Conservation (phyloP, 1,284 basidiomycete species). For the Flammula alnicola region DNA sequence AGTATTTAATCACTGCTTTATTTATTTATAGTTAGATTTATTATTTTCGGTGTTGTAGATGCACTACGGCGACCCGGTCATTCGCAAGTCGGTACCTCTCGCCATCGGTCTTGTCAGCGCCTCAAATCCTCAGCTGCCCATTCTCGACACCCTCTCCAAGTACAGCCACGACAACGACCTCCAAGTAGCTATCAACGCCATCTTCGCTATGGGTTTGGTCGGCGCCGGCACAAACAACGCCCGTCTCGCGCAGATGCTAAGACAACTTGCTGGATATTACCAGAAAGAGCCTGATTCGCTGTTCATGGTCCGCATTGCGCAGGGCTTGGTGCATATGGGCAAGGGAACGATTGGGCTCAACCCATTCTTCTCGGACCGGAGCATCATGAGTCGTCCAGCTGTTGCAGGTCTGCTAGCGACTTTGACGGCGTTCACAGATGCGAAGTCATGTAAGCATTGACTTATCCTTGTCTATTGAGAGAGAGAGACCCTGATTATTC, state of each 20-base stretch:
- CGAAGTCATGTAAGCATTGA: constrained; percentile 80
- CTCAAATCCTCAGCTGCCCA: constrained; percentile 94
- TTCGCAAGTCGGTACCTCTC: constrained; percentile 94
- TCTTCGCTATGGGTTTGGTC: constrained; percentile 98
- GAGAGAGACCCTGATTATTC: constrained; percentile 11
- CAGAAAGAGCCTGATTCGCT: constrained; percentile 97
- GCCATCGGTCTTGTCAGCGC: constrained; percentile 94
- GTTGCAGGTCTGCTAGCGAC: constrained; percentile 92
- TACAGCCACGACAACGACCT: constrained; percentile 99
- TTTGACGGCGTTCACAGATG: constrained; percentile 91
- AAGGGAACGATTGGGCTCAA: constrained; percentile 99
- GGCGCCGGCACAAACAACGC: constrained; percentile 99
- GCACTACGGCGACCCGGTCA: constrained; percentile 96
- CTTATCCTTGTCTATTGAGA: constrained; percentile 4
- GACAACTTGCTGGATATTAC: constrained; percentile 96
- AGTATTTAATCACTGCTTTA: too few relatives aligned
- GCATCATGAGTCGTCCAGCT: constrained; percentile 88
- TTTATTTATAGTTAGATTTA: not conserved
- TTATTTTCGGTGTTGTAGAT: constrained; percentile 62
- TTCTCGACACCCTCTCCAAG: constrained; percentile 98
- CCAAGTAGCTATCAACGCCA: constrained; percentile 94
- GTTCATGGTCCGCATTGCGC: constrained; percentile 96
- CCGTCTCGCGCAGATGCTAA: constrained; percentile 94
- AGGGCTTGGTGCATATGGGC: constrained; percentile 98
- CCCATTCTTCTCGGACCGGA: constrained; percentile 95